These are phyloP conservation scores for Stagonosporopsis vannaccii DNA, from an alignment of 2,329 filamentous ascomycete genomes.

Conservation along the genomic window DNA sequence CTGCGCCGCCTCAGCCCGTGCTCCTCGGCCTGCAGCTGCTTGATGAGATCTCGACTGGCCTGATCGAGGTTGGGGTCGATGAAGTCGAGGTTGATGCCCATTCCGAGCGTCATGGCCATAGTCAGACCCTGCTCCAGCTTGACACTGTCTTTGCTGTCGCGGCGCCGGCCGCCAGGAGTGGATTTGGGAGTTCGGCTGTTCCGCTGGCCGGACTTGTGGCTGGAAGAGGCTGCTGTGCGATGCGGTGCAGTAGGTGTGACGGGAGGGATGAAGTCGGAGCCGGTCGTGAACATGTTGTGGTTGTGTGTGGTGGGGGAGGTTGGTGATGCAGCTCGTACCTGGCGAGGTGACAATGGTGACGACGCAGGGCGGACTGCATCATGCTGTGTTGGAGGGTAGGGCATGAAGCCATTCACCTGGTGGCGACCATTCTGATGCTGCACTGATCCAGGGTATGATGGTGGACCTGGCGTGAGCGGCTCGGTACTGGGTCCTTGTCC, in stretches of 20 bases:
- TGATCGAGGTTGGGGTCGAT: slow-evolving; percentile 37
- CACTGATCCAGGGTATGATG: slow-evolving; percentile 10
- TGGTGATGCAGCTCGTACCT: slow-evolving; percentile 24
- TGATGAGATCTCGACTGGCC: slow-evolving; percentile 35
- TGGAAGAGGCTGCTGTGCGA: slow-evolving; percentile 21
- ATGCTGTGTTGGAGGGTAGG: slow-evolving; percentile 13
- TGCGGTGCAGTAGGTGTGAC: slow-evolving; percentile 12
- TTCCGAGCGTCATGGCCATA: slow-evolving; percentile 26
- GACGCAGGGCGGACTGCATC: slow-evolving; percentile 23
- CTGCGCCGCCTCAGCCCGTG: slow-evolving; percentile 40
- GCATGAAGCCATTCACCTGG: slow-evolving; percentile 22
- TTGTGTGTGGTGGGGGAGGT: slow-evolving; percentile 25
- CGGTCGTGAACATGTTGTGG: slow-evolving; percentile 34
- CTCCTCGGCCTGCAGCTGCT: slow-evolving; percentile 43
- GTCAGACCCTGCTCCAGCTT: slow-evolving; percentile 34
- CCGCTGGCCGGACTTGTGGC: slow-evolving; percentile 31
- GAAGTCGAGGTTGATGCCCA: slow-evolving; percentile 29
- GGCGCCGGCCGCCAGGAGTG: slow-evolving; percentile 29
- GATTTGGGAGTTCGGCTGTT: slow-evolving; percentile 42
- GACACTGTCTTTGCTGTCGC: slow-evolving; percentile 36
- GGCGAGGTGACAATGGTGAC: slow-evolving; percentile 31
- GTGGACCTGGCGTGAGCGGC: slow-evolving; percentile 39
- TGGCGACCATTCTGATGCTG: slow-evolving; percentile 16
- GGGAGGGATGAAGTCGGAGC: slow-evolving; percentile 34
- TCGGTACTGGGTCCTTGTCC: slow-evolving; percentile 31